These are phyloP conservation scores for Leccinum rimulosum DNA, from an alignment of 768 basidiomycete species.

Conservation along the genomic window DNA sequence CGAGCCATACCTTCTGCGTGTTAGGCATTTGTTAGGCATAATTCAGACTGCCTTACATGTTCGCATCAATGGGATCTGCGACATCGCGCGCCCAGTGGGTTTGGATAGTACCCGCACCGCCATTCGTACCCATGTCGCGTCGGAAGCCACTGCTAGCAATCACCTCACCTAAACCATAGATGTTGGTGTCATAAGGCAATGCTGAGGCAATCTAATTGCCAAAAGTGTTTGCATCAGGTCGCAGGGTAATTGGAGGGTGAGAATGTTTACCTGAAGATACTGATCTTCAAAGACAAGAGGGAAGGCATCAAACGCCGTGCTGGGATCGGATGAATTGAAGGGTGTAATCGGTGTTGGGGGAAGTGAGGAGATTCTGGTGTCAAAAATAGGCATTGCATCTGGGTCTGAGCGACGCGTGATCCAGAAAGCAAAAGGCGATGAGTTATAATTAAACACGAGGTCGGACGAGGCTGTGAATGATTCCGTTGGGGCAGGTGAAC, in stretches of 20 bases:
- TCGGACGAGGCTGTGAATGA: conserved; percentile 48
- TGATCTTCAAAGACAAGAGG: conserved; percentile 77
- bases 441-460: conserved; percentile 64
- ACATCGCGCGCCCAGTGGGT: conserved; percentile 66
- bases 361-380: conserved; percentile 63
- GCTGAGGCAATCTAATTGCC: conserved; percentile 54
- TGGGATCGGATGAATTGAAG: conserved; percentile 47
- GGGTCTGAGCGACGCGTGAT: conserved; percentile 66
- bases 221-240: not conserved
- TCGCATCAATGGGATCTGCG: conserved; percentile 63
- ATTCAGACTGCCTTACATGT: conserved; percentile 45
- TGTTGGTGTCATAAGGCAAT: conserved; percentile 63
- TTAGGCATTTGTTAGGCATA: not conserved
- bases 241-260: not conserved
- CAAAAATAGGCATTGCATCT: conserved; percentile 57
- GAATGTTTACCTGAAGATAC: conserved; percentile 58
- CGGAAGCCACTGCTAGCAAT: conserved; percentile 68
- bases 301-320: conserved; percentile 61
- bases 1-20: conserved; percentile 53
- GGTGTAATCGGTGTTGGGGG: conserved; percentile 60
- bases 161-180: conserved; percentile 79
- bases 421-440: conserved; percentile 76
- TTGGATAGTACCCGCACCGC: conserved; percentile 55
- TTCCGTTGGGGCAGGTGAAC: conserved; percentile 35
- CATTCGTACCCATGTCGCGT: conserved; percentile 52